phyloP scores from a whole-genome alignment of 2,329 filamentous ascomycete species.

The Venturia aucupariae region DNA sequence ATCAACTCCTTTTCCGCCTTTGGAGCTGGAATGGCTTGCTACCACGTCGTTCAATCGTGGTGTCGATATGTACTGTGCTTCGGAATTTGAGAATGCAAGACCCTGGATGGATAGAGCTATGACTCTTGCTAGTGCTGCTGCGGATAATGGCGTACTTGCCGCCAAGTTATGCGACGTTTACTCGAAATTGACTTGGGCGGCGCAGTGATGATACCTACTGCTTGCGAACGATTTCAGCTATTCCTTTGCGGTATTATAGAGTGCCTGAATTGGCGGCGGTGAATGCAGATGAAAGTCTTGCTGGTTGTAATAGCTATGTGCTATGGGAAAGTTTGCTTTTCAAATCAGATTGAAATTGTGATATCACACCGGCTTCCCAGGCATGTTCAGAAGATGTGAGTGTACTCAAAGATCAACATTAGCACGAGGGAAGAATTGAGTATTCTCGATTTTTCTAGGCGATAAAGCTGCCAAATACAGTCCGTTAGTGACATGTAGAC shows the following conservation, averaged over 20 bases:
- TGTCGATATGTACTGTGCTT: conserved; percentile 53
- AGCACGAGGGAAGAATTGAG: no score
- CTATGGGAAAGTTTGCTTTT: neutral
- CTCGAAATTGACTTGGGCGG: conserved; percentile 39
- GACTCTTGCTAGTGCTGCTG: conserved; percentile 48
- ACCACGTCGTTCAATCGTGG: conserved; percentile 61
- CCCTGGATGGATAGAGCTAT: conserved; percentile 57
- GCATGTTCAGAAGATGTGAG: no score
- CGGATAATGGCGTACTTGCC: conserved; percentile 39
- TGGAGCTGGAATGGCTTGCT: conserved; percentile 70
- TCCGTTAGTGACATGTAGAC: neutral
- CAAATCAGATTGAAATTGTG: no score
- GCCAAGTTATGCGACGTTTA: conserved; percentile 38
- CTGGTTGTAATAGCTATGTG: neutral
- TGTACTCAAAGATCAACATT: no score
- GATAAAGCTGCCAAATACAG: neutral
- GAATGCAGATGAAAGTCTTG: neutral
- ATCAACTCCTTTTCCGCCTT: conserved; percentile 44
- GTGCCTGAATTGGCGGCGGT: neutral
- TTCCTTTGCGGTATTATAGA: neutral
- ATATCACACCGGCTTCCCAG: no score
- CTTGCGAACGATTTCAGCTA: neutral
- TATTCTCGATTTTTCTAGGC: neutral
- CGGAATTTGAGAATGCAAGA: conserved; percentile 46
- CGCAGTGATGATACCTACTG: neutral